Evolutionary conservation across 805 yeast species (phyloP).

Genomic region (Ogataea trehalophila): DNA sequence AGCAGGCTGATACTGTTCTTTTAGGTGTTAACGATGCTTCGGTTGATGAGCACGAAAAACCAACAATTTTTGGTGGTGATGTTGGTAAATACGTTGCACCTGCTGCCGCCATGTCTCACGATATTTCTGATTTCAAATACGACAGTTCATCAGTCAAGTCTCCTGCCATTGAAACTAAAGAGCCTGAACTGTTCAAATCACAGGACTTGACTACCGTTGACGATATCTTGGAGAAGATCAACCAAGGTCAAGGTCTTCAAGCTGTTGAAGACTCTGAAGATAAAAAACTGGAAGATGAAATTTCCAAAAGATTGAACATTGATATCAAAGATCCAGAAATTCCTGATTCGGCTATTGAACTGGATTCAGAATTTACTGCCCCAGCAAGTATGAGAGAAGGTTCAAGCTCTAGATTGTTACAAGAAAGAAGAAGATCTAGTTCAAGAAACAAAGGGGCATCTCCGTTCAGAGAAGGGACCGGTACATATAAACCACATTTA

Average conservation of each 20-base stretch:
- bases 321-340: conserved; percentile 18
- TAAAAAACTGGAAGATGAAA: conserved; percentile 6
- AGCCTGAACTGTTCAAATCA: conserved; percentile 19
- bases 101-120: conserved; percentile 26
- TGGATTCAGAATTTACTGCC: conserved; percentile 34
- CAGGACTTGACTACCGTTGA: conserved; percentile 25
- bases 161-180: conserved; percentile 5
- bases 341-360: conserved; percentile 34
- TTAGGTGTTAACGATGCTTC: conserved; percentile 1
- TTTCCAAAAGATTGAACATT: conserved; percentile 5
- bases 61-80: conserved; percentile 27
- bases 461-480: conserved; percentile 29
- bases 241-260: conserved; percentile 24
- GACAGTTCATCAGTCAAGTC: conserved; percentile 6
- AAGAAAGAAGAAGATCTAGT: conserved; percentile 19
- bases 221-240: conserved; percentile 29
- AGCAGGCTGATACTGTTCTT: not conserved
- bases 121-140: conserved; percentile 16
- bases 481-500: conserved; percentile 48
- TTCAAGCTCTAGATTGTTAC: conserved; percentile 27
- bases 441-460: conserved; percentile 16
- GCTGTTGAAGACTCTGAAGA: conserved; percentile 10
- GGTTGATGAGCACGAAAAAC: conserved; percentile 8
- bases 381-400: conserved; percentile 46
- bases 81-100: conserved; percentile 32